Base-by-base conservation (phyloP, 495 filamentous ascomycete species). In the Cercophora newfieldiana region DNA sequence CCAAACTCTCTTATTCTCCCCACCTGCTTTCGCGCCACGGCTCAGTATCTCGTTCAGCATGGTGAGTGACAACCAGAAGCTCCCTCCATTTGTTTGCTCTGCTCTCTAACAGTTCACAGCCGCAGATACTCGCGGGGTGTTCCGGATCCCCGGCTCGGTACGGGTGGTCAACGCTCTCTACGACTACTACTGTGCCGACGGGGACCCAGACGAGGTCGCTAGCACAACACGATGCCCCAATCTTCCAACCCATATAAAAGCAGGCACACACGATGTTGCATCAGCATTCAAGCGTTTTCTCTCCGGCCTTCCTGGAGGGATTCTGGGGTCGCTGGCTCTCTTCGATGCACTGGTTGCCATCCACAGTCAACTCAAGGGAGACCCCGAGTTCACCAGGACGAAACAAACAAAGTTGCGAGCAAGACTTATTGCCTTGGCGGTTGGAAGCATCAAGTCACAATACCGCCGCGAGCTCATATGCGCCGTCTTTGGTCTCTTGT, bases 1-100 rank as follows among this genome's bases (percentile, higher is more conserved):
- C 85, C 91, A 7, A 80, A 82, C 3, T 83, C 85, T 24, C 78
- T 93, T 59, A 78, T 85, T 19, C 78, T 95, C 12, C 91, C 91
- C 7, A 89, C 89, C 5, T 93, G 90, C 69, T 86, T 94, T 61
- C 89, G 90, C 37, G 90, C 89, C 14, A 88, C 87, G 7, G 85
- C 86, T 44, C 83, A 85, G 55, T 89, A 87, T 75, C 77, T 95
- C 33, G 78, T 86, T 10, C 83, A 84, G 69, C 81, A 90, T 77
- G 88, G 91, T 93, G 75, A 71, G 86, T 6, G 2, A 0, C 24
- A 30, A 30, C 29, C 26, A 10, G 1, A 19, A 6, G 5, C 10
- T 8, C n/a, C 7, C 8, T n/a, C 12, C 12, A 19, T 12, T 26
- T 31, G 6, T 37, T 24, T 28, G 8, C 6, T 62, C 12, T 53